These are phyloP conservation scores for Peterozyma xylosa DNA, from an alignment of 805 yeast genomes.

Conservation along the genomic window DNA sequence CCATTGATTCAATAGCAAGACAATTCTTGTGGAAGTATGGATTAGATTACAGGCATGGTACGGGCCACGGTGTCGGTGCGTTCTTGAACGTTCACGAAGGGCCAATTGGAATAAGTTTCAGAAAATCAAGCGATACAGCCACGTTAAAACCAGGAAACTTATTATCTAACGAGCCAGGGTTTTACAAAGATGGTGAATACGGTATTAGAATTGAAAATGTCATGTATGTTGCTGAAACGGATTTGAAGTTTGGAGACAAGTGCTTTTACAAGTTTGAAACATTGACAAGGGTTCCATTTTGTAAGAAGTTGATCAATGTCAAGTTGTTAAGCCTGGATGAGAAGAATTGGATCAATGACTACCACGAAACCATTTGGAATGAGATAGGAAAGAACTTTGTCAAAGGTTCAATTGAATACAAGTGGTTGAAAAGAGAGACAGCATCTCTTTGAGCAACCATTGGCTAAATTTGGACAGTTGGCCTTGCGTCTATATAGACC, in stretches of 20 bases:
- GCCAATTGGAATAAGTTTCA: slow-evolving; percentile 54
- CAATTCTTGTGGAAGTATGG: slow-evolving; percentile 50
- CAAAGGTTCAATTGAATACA: slow-evolving; percentile 28
- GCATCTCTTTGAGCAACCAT: slow-evolving; percentile 14
- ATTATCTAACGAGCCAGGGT: slow-evolving; percentile 58
- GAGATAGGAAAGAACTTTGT: slow-evolving; percentile 30
- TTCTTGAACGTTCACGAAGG: slow-evolving; percentile 58
- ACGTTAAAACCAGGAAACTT: slow-evolving; percentile 45
- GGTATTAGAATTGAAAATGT: slow-evolving; percentile 52
- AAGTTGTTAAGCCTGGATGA: slow-evolving; percentile 37
- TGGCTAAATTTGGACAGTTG: no score
- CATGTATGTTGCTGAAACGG: slow-evolving; percentile 36
- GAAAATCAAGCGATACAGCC: slow-evolving; percentile 38
- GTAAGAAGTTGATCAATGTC: slow-evolving; percentile 41
- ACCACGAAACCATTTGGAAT: slow-evolving; percentile 40
- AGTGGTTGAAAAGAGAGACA: slow-evolving; percentile 47
- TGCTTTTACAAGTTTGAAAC: slow-evolving; percentile 46
- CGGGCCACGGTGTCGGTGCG: slow-evolving; percentile 61
- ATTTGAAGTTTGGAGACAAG: slow-evolving; percentile 28
- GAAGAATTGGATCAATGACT: slow-evolving; percentile 39
- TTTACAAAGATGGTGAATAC: slow-evolving; percentile 49
- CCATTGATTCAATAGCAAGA: slow-evolving; percentile 51
- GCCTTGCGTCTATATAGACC: not conserved
- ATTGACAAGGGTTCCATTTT: slow-evolving; percentile 50
- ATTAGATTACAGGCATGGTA: slow-evolving; percentile 55